Base-by-base conservation (phyloP, 306 rosid genomes). In the Dryas octopetala region DNA sequence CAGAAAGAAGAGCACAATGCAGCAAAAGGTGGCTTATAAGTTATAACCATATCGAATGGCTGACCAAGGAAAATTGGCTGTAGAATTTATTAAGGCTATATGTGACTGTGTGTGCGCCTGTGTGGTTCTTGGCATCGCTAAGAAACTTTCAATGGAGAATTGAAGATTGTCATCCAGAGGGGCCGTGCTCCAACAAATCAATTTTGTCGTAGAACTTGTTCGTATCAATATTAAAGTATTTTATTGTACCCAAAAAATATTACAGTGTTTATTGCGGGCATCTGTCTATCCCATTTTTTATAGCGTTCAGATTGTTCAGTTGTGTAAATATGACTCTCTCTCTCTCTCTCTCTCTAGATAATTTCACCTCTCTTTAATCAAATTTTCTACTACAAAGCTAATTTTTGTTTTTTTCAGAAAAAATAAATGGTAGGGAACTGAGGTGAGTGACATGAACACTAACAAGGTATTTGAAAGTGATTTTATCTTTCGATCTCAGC, bases 1-100 rank as follows among this genome's bases (percentile, higher is more conserved):
- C 17, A 76, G 17, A 64, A 81, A 64, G 85, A 32, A 49, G 55
- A 51, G 71, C 76, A 68, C 32, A 85, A 83, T 66, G 76, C 62
- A 61, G 67, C 70, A 46, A 46, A 65, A 48, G 86, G 77, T 80
- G 85, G 68, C 62, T 45, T 52, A 50, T 52, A 28, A 49, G 23
- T 59, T 12, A 48, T 53, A 62, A 70, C 78, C 73, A 72, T 67
- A 7, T 76, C 9, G 1, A 9, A 71, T 65, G 76, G 60, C 73
- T 54, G 48, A 78, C 76, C 45, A 13, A 41, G 5, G 9, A n/a
- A 41, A 8, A n/a, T 57, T 62, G 46, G 69, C 61, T 28, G 13
- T 4, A 54, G 67, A 50, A 28, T 53, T 40, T 73, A 11, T 50
- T 15, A 54, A 38, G 82, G 63, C 73, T 57, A 13, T 41, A 19